These are phyloP conservation scores for Helicostylum pulchrum DNA, from an alignment of 192 early-diverging fungal genomes.

Conservation along the genomic window DNA sequence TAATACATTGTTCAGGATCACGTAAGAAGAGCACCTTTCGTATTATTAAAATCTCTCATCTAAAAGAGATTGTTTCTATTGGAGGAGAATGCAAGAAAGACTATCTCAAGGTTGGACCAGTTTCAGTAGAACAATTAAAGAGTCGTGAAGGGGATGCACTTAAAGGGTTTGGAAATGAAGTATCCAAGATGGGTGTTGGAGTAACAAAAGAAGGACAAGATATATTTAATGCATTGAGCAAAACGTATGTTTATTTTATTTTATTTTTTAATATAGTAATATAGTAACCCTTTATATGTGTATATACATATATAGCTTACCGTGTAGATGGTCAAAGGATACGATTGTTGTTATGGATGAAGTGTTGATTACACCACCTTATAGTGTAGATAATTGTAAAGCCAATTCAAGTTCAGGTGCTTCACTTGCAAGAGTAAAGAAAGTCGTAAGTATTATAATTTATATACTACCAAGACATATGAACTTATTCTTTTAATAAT, in stretches of 20 bases:
- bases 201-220: constrained; percentile 71
- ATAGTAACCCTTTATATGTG: neutral
- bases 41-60: constrained; percentile 56
- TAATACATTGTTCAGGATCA: constrained; percentile 18
- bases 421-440: constrained; percentile 67
- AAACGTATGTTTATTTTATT: constrained; percentile 63
- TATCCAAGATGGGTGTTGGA: constrained; percentile 72
- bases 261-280: too few species aligned
- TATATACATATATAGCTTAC: constrained; percentile 45
- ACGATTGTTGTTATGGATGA: constrained; percentile 81
- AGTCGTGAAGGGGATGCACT: constrained; percentile 50
- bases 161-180: constrained; percentile 41
- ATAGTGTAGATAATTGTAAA: constrained; percentile 66
- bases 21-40: constrained; percentile 48
- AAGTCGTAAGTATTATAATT: constrained; percentile 55
- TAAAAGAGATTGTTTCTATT: constrained; percentile 50
- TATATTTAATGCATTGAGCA: constrained; percentile 78
- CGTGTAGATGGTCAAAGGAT: constrained; percentile 74
- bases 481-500: neutral
- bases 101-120: constrained; percentile 27
- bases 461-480: neutral
- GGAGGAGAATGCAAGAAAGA: constrained; percentile 15
- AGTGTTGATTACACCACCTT: constrained; percentile 72
- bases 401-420: constrained; percentile 51
- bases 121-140: constrained; percentile 54